A percentile compares a stretch with the other conserved stretches of the same genome.
Conservation (phyloP, 2,329 filamentous ascomycete species). For the Geosmithia putterillii region DNA sequence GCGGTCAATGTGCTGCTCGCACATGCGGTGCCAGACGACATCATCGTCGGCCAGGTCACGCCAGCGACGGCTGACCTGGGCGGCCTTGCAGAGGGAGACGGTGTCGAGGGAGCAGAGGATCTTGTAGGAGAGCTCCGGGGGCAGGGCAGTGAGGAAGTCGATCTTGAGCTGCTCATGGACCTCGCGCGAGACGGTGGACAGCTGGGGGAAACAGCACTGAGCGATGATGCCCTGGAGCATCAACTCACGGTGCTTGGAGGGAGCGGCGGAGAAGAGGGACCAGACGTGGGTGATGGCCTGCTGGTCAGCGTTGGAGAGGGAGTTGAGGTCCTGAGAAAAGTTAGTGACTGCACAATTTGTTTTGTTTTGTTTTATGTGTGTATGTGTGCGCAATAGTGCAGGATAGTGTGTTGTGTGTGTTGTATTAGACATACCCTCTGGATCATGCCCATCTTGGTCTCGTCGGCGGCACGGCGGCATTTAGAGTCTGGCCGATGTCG, state of each 20-base stretch:
- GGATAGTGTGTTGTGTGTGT: not conserved
- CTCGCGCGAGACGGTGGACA: conserved; percentile 82
- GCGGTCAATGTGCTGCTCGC: conserved; percentile 87
- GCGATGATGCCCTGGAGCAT: conserved; percentile 95
- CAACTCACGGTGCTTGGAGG: conserved; percentile 82
- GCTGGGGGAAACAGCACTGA: conserved; percentile 94
- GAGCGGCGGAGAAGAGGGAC: conserved; percentile 94
- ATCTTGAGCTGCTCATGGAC: conserved; percentile 94
- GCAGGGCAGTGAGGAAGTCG: conserved; percentile 84
- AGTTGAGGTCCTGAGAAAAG: conserved; percentile 59
- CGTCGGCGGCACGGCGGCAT: conserved; percentile 84
- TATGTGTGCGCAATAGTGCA: not conserved
- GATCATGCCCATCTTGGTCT: conserved; percentile 89
- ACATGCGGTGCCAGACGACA: conserved; percentile 95
- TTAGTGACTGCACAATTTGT: conserved; percentile 2
- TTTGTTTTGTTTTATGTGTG: not conserved
- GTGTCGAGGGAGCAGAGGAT: conserved; percentile 90
- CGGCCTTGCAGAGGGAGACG: conserved; percentile 86
- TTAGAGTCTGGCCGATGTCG: conserved; percentile 88
- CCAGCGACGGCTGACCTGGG: conserved; percentile 87
- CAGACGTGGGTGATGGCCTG: conserved; percentile 95
- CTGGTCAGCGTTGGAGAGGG: conserved; percentile 72
- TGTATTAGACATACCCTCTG: conserved; percentile 55
- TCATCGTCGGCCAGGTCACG: conserved; percentile 87
- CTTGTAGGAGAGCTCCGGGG: conserved; percentile 83